Evolutionary conservation across 768 basidiomycete genomes (phyloP), one percentile per base, ranked within the genome.

Genomic region (Brasilioporus rufonigricans): DNA sequence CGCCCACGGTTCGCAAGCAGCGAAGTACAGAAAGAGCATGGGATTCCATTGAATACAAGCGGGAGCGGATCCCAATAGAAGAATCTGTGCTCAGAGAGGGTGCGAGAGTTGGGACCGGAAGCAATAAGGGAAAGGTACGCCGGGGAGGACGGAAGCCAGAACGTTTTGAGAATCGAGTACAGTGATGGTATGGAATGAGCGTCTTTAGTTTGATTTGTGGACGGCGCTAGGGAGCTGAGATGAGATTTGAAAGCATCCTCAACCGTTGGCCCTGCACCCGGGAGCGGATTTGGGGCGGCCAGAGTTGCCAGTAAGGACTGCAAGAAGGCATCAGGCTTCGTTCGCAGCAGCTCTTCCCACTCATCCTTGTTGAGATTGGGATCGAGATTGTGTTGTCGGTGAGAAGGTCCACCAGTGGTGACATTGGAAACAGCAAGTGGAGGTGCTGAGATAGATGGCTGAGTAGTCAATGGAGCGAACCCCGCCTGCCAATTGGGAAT

Each of bases 11-110:
- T 88, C 32, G 66, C 59, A 36, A 92, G 78, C 1, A 84, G 77
- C 5, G 77, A 64, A 8, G 80, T 71, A 64, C 90, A 92, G 40
- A 64, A 75, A 0, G 89, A 87, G 60, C 90, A 92, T 1, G 82
- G 76, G 41, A 92, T 87, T 4, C 90, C 90, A 56, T 91, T 89
- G 74, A 91, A 89, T 10, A 90, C 83, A 44, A 92, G 81, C 1
- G 89, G 87, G 46, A 85, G 84, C 0, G 90, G 90, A 57, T 92
- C 90, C 90, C 90, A 92, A 61, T 89, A 92, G n/a, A 92, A 73
- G 71, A 92, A 92, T 4, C 81, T 82, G 58, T 91, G 85, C 50
- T 89, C 84, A 7, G 86, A 84, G 2, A 86, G 83, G 0, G 82
- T 86, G 36, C 87, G 83, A 12, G 85, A 76, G 11, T 83, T 82